phyloP scores from a whole-genome alignment of 73 alveolate species.

The Paramecium biaurelia region DNA sequence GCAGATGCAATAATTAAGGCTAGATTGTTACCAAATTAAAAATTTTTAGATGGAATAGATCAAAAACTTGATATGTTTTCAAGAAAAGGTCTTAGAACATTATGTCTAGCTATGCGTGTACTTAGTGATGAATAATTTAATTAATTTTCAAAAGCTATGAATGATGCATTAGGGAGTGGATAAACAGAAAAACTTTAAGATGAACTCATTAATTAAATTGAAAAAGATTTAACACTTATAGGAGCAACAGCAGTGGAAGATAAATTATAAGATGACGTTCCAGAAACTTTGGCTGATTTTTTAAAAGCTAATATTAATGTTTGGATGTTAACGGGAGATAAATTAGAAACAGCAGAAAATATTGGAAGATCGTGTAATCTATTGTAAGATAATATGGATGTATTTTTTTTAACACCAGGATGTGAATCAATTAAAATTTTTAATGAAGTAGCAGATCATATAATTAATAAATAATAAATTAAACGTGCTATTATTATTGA shows the following conservation, averaged over 20 bases:
- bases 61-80: slow-evolving; percentile 81
- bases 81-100: slow-evolving; percentile 86
- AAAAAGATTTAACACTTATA: slow-evolving; percentile 75
- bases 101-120: slow-evolving; percentile 81
- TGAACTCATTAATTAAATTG: slow-evolving; percentile 72
- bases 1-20: slow-evolving; percentile 74
- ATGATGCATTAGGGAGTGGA: slow-evolving; percentile 52
- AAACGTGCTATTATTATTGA: slow-evolving; percentile 61
- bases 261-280: slow-evolving; percentile 92
- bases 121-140: slow-evolving; percentile 76
- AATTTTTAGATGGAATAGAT: slow-evolving; percentile 78
- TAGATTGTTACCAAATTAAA: slow-evolving; percentile 54
- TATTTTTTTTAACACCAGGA: slow-evolving; percentile 55
- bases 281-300: slow-evolving; percentile 89
- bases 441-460: slow-evolving; percentile 44
- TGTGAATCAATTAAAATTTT: slow-evolving; percentile 25
- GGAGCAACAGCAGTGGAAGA: slow-evolving; percentile 98
- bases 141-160: slow-evolving; percentile 38
- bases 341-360: slow-evolving; percentile 97
- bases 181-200: slow-evolving; percentile 28
- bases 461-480: background rate
- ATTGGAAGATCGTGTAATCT: slow-evolving; percentile 92
- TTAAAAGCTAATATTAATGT: slow-evolving; percentile 92
- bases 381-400: slow-evolving; percentile 70
- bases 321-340: slow-evolving; percentile 99